Conservation (phyloP, 495 filamentous ascomycete genomes). For the Xylaria acuta region DNA sequence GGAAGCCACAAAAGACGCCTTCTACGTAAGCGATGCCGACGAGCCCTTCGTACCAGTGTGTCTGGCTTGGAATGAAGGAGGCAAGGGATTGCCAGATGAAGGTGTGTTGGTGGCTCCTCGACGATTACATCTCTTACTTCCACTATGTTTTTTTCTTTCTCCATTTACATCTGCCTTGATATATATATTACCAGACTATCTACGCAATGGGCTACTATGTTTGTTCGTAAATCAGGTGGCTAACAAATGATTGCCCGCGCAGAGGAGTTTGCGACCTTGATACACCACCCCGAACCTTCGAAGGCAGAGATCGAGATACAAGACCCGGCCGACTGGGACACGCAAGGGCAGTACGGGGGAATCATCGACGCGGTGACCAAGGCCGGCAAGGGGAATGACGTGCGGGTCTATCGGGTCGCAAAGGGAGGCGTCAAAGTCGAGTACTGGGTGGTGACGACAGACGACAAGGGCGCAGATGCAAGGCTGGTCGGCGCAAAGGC, state of each 20-base stretch:
- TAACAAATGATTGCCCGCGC: slow-evolving; percentile 24
- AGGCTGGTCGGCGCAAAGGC: slow-evolving; percentile 78
- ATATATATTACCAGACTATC: slow-evolving; percentile 29
- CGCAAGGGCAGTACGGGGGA: slow-evolving; percentile 62
- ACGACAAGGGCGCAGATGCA: slow-evolving; percentile 54
- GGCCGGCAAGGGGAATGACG: slow-evolving; percentile 64
- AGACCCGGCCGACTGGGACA: slow-evolving; percentile 67
- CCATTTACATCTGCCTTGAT: slow-evolving; percentile 25
- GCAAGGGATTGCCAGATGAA: slow-evolving; percentile 64
- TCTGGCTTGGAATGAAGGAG: slow-evolving; percentile 64
- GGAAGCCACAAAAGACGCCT: slow-evolving; percentile 59
- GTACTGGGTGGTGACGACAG: slow-evolving; percentile 74
- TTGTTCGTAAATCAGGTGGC: background rate
- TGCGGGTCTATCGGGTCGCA: slow-evolving; percentile 74
- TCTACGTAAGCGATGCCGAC: slow-evolving; percentile 81
- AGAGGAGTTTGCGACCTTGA: slow-evolving; percentile 65
- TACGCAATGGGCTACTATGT: background rate
- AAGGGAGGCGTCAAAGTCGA: slow-evolving; percentile 67
- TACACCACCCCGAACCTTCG: slow-evolving; percentile 56
- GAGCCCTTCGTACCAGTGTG: slow-evolving; percentile 81
- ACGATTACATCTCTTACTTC: too few species aligned
- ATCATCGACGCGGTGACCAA: slow-evolving; percentile 64
- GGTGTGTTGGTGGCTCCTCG: slow-evolving; percentile 51
- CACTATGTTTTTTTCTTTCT: slow-evolving; percentile 11
- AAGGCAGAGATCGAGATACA: slow-evolving; percentile 59